These are phyloP conservation scores for Dicorynia guianensis DNA, from an alignment of 306 rosid species.

Conservation along the genomic window DNA sequence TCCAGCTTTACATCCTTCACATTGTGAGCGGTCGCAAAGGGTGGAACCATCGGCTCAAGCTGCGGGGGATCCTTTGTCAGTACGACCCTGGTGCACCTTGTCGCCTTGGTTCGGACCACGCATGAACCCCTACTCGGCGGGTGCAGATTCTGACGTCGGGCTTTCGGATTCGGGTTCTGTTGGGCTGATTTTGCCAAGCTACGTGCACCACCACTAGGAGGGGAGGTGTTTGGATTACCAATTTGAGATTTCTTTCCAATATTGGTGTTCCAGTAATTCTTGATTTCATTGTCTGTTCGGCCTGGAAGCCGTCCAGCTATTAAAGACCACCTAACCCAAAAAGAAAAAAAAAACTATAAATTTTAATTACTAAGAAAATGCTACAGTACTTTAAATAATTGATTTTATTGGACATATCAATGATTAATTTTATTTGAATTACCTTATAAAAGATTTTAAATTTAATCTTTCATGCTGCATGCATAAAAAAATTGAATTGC, in stretches of 20 bases:
- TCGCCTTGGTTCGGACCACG: slow-evolving; percentile 59
- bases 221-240: not conserved
- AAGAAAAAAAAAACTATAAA: too few species aligned
- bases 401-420: too few species aligned
- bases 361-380: too few species aligned
- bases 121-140: slow-evolving; percentile 16
- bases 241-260: slow-evolving; percentile 63
- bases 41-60: not conserved
- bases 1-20: not conserved
- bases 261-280: slow-evolving; percentile 65
- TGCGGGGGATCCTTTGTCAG: slow-evolving; percentile 18
- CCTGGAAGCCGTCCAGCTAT: slow-evolving; percentile 73
- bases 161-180: not conserved
- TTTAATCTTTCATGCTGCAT: too few species aligned
- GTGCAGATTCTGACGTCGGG: not conserved
- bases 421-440: too few species aligned
- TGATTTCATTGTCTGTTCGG: slow-evolving; percentile 77
- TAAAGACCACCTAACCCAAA: slow-evolving; percentile 57
- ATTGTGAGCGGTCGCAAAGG: not conserved
- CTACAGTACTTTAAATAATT: too few species aligned
- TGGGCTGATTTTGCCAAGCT: not conserved
- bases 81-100: slow-evolving; percentile 61
- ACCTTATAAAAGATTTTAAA: too few species aligned
- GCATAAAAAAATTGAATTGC: too few species aligned
- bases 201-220: slow-evolving; percentile 16